Percentiles rank a stretch among this genome's conserved stretches.
phyloP scores from a whole-genome alignment of 257 asterid species.

The Solanum arcanum region DNA sequence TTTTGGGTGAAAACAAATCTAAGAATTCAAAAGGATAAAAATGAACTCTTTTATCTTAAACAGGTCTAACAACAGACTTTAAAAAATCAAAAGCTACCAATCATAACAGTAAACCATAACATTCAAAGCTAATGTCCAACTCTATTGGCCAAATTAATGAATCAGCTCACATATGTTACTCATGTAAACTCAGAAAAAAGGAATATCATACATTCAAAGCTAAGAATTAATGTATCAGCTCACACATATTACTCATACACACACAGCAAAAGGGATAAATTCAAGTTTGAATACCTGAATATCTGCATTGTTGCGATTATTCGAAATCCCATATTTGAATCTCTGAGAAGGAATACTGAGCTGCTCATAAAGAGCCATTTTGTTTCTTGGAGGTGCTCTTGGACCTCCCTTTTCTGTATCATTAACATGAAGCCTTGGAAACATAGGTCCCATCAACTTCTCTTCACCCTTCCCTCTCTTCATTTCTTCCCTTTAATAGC shows the following conservation, averaged over 20 bases:
- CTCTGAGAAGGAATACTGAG: conserved; percentile 81
- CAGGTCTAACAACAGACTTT: not conserved
- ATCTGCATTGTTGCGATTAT: conserved; percentile 8
- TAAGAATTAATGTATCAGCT: not conserved
- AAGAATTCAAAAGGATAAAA: not conserved
- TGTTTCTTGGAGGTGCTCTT: conserved; percentile 94
- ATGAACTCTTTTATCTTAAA: not conserved
- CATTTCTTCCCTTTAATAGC: conserved; percentile 21
- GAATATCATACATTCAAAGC: not conserved
- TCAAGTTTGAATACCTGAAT: not conserved
- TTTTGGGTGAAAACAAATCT: not conserved
- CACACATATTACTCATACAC: not conserved
- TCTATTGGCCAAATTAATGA: not conserved
- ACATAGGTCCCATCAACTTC: conserved; percentile 68
- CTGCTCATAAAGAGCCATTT: conserved; percentile 96
- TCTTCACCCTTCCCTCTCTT: conserved; percentile 70
- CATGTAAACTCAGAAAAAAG: not conserved
- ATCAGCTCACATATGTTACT: not conserved
- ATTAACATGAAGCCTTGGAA: conserved; percentile 91
- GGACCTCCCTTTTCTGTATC: conserved; percentile 93
- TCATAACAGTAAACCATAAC: not conserved
- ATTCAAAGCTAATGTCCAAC: not conserved
- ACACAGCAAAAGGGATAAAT: not conserved
- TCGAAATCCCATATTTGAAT: conserved; percentile 19
- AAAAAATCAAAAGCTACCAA: not conserved